These are phyloP conservation scores for Rugonectria rugulosa DNA, from an alignment of 2,329 filamentous ascomycete species.

Conservation along the genomic window DNA sequence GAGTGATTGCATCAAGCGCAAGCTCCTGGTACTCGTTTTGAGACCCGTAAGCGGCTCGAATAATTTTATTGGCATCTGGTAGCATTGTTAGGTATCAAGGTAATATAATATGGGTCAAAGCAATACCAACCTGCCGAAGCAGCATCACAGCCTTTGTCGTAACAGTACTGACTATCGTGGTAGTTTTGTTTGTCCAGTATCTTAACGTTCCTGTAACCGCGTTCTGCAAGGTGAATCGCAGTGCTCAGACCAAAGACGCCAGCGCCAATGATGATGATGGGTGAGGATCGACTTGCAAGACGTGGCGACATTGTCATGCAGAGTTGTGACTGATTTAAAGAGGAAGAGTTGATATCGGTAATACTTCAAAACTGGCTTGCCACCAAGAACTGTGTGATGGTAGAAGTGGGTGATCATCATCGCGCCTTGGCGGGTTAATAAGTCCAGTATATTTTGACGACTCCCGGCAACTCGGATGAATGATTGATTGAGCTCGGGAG, in stretches of 20 bases:
- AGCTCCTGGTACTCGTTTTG: conserved; percentile 9
- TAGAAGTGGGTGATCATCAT: no score
- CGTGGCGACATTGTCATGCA: not conserved
- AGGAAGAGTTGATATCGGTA: no score
- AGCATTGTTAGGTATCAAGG: not conserved
- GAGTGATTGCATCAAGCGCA: conserved; percentile 7
- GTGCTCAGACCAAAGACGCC: conserved; percentile 44
- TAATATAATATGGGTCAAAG: not conserved
- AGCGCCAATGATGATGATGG: conserved; percentile 16
- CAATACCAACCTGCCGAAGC: conserved; percentile 45
- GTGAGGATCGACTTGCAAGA: not conserved
- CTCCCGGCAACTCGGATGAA: no score
- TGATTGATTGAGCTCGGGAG: not conserved
- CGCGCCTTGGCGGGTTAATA: no score
- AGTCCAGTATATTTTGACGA: no score
- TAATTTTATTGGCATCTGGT: conserved; percentile 13
- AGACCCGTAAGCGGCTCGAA: conserved; percentile 10
- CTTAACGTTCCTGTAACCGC: conserved; percentile 54
- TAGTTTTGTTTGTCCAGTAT: conserved; percentile 56
- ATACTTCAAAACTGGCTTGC: no score
- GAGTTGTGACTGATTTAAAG: no score
- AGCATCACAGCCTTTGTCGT: conserved; percentile 46
- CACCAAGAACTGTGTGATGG: no score
- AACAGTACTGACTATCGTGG: conserved; percentile 48
- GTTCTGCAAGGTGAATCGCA: conserved; percentile 37